Evolutionary conservation across 108 stramenopile genomes (phyloP), one percentile per base, ranked within the genome.

Genomic region (Cyclotella distinguenda): DNA sequence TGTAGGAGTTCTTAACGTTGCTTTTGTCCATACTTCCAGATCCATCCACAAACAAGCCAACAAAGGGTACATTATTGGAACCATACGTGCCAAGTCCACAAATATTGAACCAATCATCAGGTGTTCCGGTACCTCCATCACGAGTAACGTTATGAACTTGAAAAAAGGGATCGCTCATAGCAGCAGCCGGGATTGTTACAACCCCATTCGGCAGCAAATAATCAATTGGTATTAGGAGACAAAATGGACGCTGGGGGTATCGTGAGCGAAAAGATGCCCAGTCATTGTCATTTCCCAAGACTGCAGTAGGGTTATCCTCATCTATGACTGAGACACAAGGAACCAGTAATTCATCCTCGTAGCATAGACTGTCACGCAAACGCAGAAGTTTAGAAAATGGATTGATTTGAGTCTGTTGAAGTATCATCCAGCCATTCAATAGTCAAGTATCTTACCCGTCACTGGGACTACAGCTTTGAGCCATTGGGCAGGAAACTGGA

Each of bases 11-110:
- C n/a, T 35, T 34, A 1, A 70, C 69, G 23, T 19, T 18, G 13
- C 22, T 11, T 35, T 25, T 35, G 10, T 48, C 12, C 69, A 70
- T 70, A 23, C 69, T 70, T 27, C 69, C 60, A 25, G 47, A 70
- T 19, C 15, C 22, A 27, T 70, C 69, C 3, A 70, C 69, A 50
- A 70, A 70, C 1, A 70, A 58, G 2, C 69, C 69, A 10, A 70
- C 42, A 46, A 25, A 59, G 1, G 43, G 30, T 6, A 60, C 60
- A 13, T 35, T 42, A 13, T 28, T 45, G 19, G 44, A 35, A 13
- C 57, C 26, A 33, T 53, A 16, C 3, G 22, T 56, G 54, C 19
- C 60, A 26, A 70, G 54, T 6, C 38, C 60, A 18, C 67, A 70
- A 2, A 46, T 11, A 1, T 28, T 5, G 6, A 31, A 25, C 69